These are phyloP conservation scores for Mortierella sp. DNA, from an alignment of 371 early-diverging fungal genomes.

Conservation along the genomic window DNA sequence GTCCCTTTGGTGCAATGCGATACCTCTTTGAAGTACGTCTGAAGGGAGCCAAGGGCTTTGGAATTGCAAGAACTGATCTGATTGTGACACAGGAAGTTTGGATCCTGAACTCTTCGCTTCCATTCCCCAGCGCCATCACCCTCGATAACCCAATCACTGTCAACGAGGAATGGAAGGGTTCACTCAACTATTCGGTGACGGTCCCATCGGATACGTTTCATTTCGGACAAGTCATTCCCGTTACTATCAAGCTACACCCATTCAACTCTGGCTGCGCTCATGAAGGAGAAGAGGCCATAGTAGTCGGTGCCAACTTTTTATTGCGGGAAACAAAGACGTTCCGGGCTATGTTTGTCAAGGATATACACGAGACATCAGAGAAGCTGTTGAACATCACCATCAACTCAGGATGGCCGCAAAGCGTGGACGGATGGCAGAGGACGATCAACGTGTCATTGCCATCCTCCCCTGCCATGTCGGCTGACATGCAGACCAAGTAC, in stretches of 20 bases:
- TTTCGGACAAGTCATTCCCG: slow-evolving; percentile 19
- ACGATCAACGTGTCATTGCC: slow-evolving; percentile 28
- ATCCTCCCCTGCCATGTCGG: slow-evolving; percentile 17
- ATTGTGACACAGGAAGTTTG: slow-evolving; percentile 30
- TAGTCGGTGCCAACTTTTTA: slow-evolving; percentile 12
- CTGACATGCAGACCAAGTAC: slow-evolving; percentile 19
- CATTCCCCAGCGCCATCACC: slow-evolving; percentile 4
- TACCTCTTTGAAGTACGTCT: slow-evolving; percentile 32
- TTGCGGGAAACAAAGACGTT: slow-evolving; percentile 27
- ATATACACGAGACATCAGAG: slow-evolving; percentile 9
- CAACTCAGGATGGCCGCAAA: slow-evolving; percentile 25
- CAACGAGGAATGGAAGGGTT: slow-evolving; percentile 3
- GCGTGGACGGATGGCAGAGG: slow-evolving; percentile 18
- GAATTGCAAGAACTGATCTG: slow-evolving; percentile 12
- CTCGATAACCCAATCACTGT: slow-evolving; percentile 6
- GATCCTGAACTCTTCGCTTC: slow-evolving; percentile 25
- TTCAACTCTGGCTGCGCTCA: slow-evolving; percentile 1
- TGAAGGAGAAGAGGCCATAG: slow-evolving; percentile 11
- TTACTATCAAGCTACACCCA: slow-evolving; percentile 9
- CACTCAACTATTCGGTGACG: slow-evolving; percentile 8
- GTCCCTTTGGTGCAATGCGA: slow-evolving; percentile 20
- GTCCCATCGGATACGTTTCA: slow-evolving; percentile 14
- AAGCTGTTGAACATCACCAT: slow-evolving; percentile 19
- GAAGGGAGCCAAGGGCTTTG: slow-evolving; percentile 28
- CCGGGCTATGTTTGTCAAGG: slow-evolving; percentile 22